These are phyloP conservation scores for Corniculantispora saksenae DNA, from an alignment of 2,329 filamentous ascomycete species.

Conservation along the genomic window DNA sequence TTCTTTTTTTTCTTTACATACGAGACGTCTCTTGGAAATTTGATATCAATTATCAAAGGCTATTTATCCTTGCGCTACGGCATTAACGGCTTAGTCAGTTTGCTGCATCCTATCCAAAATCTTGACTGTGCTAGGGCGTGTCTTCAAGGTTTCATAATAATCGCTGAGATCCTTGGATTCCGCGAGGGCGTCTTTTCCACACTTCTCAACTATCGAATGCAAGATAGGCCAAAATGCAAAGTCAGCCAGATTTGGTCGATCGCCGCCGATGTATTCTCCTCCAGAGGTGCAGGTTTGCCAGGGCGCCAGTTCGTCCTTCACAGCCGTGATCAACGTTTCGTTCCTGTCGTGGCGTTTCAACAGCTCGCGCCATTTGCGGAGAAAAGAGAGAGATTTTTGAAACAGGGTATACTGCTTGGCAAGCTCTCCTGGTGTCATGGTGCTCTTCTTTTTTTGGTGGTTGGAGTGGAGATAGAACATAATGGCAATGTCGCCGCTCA, in stretches of 20 bases:
- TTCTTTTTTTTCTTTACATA: background rate
- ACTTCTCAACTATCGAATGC: slow-evolving; percentile 43
- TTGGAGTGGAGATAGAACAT: slow-evolving; percentile 62
- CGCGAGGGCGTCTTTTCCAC: slow-evolving; percentile 33
- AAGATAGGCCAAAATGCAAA: slow-evolving; percentile 60
- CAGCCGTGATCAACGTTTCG: slow-evolving; percentile 22
- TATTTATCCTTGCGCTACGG: background rate
- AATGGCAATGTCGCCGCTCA: slow-evolving; percentile 54
- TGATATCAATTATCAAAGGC: background rate
- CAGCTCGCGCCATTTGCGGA: background rate
- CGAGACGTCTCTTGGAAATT: background rate
- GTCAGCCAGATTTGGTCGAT: slow-evolving; percentile 48
- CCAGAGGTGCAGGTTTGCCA: slow-evolving; percentile 43
- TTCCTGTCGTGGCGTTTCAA: background rate
- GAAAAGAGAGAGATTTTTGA: slow-evolving; percentile 37
- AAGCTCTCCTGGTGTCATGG: slow-evolving; percentile 31
- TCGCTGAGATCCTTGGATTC: slow-evolving; percentile 32
- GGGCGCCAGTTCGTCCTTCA: slow-evolving; percentile 36
- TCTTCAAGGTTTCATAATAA: slow-evolving; percentile 40
- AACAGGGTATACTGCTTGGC: slow-evolving; percentile 44
- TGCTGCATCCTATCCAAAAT: slow-evolving; percentile 19
- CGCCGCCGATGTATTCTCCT: slow-evolving; percentile 48
- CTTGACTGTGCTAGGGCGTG: slow-evolving; percentile 26
- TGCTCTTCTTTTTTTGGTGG: slow-evolving; percentile 39
- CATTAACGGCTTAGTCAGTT: background rate